Percentiles rank a stretch among this genome's conserved stretches.
Conservation (phyloP, 192 early-diverging fungal species). For the Entomortierella parvispora region DNA sequence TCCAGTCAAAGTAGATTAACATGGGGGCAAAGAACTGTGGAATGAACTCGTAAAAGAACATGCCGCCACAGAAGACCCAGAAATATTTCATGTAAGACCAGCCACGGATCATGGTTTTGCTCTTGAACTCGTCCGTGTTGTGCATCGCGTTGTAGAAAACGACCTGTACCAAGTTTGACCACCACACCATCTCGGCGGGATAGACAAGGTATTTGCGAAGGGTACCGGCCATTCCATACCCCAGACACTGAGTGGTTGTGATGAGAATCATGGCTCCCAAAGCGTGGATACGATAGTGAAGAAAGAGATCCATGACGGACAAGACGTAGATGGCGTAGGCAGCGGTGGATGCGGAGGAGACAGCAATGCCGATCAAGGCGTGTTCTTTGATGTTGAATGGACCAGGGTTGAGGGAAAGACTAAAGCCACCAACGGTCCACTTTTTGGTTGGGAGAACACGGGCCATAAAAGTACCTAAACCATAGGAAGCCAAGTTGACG, state of each 20-base stretch:
- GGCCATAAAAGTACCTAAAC: constrained; percentile 33
- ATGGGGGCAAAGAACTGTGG: constrained; percentile 25
- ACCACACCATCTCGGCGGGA: constrained; percentile 87
- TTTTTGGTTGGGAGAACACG: constrained; percentile 13
- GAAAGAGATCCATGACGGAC: constrained; percentile 62
- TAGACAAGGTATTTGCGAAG: constrained; percentile 83
- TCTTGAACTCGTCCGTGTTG: constrained; percentile 19
- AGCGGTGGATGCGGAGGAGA: constrained; percentile 51
- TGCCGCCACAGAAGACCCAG: constrained; percentile 42
- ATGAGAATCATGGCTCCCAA: constrained; percentile 59
- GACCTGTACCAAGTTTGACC: constrained; percentile 67
- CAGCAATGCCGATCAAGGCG: constrained; percentile 62
- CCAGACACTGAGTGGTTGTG: constrained; percentile 65
- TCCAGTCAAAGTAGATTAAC: constrained; percentile 23
- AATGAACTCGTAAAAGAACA: constrained; percentile 61
- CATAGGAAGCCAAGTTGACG: constrained; percentile 36
- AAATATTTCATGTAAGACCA: constrained; percentile 46
- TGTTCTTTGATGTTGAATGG: constrained; percentile 75
- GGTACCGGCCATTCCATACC: constrained; percentile 76
- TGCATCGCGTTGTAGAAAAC: constrained; percentile 54
- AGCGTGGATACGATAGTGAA: constrained; percentile 61
- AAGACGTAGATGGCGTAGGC: constrained; percentile 66
- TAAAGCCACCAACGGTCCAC: constrained; percentile 1
- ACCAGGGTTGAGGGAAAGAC: constrained; percentile 16
- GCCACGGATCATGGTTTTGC: constrained; percentile 15